Conservation (phyloP, 2,329 filamentous ascomycete genomes). For the Ceratocystis colombiana region DNA sequence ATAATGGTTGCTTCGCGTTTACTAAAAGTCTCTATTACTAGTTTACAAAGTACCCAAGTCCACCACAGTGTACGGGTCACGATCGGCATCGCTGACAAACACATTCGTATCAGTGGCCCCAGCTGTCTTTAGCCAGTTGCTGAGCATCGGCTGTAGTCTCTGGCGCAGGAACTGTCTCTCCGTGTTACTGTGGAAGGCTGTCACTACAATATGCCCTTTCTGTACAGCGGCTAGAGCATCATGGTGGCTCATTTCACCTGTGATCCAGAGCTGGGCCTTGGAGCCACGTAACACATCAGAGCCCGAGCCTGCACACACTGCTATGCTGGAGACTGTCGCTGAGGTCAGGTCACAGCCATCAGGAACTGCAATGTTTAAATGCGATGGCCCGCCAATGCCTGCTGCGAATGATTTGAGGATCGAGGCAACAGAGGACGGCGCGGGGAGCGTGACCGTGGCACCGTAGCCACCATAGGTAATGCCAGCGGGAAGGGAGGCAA, state of each 20-base stretch:
- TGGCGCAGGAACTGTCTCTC: constrained; percentile 72
- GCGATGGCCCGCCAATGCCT: constrained; percentile 54
- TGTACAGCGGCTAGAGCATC: constrained; percentile 80
- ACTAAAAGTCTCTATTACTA: constrained; percentile 10
- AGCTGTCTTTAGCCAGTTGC: constrained; percentile 46
- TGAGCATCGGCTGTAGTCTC: constrained; percentile 57
- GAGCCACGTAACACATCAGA: constrained; percentile 61
- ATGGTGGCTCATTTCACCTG: constrained; percentile 88
- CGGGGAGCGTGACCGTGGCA: constrained; percentile 38
- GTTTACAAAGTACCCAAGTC: constrained; percentile 37
- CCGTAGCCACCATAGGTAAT: constrained; percentile 46
- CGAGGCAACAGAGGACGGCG: constrained; percentile 35
- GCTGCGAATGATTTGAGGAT: constrained; percentile 50
- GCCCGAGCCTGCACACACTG: constrained; percentile 84
- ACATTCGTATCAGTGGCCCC: constrained; percentile 47
- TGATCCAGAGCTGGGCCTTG: constrained; percentile 72
- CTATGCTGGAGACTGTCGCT: constrained; percentile 54
- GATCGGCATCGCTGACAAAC: constrained; percentile 65
- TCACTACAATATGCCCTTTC: constrained; percentile 69
- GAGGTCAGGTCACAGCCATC: constrained; percentile 39
- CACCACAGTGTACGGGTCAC: constrained; percentile 79
- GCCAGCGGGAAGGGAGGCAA: constrained; percentile 36
- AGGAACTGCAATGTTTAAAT: constrained; percentile 42
- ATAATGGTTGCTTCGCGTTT: constrained; percentile 5
- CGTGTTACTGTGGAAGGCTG: constrained; percentile 85